Evolutionary conservation across 345 rosid genomes (phyloP), one percentile per base, ranked within the genome.

Genomic region (Linum lewisii): DNA sequence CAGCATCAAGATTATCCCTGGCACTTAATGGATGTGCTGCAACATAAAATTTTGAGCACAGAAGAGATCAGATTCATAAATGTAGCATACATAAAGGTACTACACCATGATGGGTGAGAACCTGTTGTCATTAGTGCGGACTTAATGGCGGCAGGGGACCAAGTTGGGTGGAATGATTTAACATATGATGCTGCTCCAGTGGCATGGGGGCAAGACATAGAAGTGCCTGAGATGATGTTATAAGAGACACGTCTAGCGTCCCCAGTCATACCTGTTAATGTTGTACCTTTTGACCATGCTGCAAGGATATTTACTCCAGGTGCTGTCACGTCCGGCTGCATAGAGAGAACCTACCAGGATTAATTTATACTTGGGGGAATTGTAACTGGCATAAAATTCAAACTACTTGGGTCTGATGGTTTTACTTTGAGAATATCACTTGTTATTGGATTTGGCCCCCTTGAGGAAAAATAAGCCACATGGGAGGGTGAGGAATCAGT

Each of bases 181-280:
- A 42, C 47, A 42, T 42, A 42, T 7, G 47, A 14, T 42, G 47
- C 18, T 42, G 47, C 47, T 38, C 45, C 45, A 38, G 45, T 38
- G 11, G 56, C 74, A 60, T 84, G 90, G 0, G 90, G 84, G 62
- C 82, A 77, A 37, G 90, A 5, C 81, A 84, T 79, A 13, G 84
- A 81, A 21, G 90, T 84, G 59, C 83, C 90, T 1, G 83, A 74
- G 19, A 72, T 0, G 19, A 81, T n/a, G 65, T 52, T 71, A 65
- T 50, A 78, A n/a, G 65, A 60, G 7, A 68, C 72, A 9, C 16
- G 60, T 50, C 79, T 64, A 1, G 18, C n/a, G 63, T 74, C 85
- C 4, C 11, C 5, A 15, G n/a, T 2, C 4, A 6, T 45, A 1
- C 0, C 16, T 21, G 77, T 22, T 0, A 73, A 64, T 10, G 80